Evolutionary conservation across 805 yeast species (phyloP), one percentile per base, ranked within the genome.

Genomic region (Hanseniaspora vineae): DNA sequence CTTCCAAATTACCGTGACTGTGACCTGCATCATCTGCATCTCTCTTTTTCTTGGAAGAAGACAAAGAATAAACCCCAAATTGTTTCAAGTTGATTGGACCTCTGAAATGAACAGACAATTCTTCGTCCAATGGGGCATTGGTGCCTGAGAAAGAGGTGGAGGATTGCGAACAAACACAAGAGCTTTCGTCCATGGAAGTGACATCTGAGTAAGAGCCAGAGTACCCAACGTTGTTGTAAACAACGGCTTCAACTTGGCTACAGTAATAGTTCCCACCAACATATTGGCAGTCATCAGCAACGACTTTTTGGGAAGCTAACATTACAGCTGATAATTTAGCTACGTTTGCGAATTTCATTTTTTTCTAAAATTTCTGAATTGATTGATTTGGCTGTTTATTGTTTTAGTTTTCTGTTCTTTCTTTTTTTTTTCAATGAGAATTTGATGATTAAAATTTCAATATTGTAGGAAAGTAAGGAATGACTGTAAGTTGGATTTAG

Each of bases 61-160:
- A 57, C n/a, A 86, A 89, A 59, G 81, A 80, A 73, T 89, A 92
- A 48, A 86, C 96, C 66, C 89, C 97, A 61, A 92, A 87, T 55
- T 75, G 72, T 50, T 66, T 62, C 57, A 83, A 67, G 14, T 72
- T 66, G 50, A 83, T 60, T 10, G 92, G 92, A 42, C 92, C 92
- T 66, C 92, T 74, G 61, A 83, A 76, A 60, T 83, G 92, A 14
- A 83, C 86, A 3, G 87, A 78, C 23, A 83, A 68, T 59, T 78
- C 88, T 54, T 74, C 80, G 59, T 81, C 67, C 39, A 82, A 59
- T 6, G 92, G 92, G 29, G 87, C 65, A 56, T 80, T 76, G 19
- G 75, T 49, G 20, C 90, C 90, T 10, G 71, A 64, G 72, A 87
- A 83, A 9, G 80, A 59, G 39, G 58, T 54, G 19, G 78, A 49